These are phyloP conservation scores for Eucalyptus pumila DNA, from an alignment of 345 rosid genomes.

Conservation along the genomic window DNA sequence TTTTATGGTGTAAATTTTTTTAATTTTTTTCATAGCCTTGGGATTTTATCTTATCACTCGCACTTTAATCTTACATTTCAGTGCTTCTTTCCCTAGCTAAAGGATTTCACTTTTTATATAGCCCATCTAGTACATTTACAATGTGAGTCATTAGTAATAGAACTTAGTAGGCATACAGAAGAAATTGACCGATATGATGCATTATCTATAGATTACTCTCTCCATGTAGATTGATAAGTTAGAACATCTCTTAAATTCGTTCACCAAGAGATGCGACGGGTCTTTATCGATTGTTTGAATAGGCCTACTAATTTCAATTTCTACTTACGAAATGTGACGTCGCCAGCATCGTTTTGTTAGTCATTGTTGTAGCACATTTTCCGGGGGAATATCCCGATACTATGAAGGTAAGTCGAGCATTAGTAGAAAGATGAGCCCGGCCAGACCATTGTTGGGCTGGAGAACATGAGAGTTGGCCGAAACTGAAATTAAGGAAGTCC, in stretches of 20 bases:
- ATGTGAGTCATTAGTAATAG: not conserved
- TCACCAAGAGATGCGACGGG: not conserved
- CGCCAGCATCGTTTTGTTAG: accelerated
- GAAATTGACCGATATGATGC: not conserved
- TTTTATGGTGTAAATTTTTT: not conserved
- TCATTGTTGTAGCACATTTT: not conserved
- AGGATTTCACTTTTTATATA: not conserved
- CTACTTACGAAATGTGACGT: not conserved
- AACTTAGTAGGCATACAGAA: not conserved
- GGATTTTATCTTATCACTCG: not conserved
- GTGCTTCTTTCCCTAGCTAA: not conserved
- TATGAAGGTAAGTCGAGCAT: not conserved
- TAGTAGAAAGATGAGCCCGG: not conserved
- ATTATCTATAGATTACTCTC: not conserved
- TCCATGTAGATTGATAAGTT: not conserved
- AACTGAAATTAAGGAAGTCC: not conserved
- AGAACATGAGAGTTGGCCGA: not conserved
- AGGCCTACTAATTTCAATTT: not conserved
- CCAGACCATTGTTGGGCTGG: not conserved
- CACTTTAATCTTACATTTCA: not conserved
- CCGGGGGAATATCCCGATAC: not conserved
- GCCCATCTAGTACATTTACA: not conserved
- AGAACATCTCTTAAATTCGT: not conserved
- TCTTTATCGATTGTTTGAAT: not conserved
- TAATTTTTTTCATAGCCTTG: not conserved